Conservation (phyloP, 352 stramenopile genomes). For the Saprolegnia diclina region DNA sequence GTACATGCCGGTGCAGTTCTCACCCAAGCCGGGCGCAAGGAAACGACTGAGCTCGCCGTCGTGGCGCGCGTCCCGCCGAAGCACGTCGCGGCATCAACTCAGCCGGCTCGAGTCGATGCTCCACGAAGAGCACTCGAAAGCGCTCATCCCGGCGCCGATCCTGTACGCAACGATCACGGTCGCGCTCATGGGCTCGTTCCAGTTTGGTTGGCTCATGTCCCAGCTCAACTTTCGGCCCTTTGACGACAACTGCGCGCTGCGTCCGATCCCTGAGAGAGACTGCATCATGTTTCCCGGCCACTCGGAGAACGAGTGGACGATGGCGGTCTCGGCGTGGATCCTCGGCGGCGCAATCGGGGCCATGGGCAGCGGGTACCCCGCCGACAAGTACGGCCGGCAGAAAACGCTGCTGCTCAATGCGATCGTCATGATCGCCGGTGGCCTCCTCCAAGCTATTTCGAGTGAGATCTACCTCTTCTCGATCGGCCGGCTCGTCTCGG, state of each 20-base stretch:
- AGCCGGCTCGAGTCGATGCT: slow-evolving; percentile 25
- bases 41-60: slow-evolving; percentile 14
- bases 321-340: slow-evolving; percentile 40
- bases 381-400: slow-evolving; percentile 36
- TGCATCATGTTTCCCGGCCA: slow-evolving; percentile 44
- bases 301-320: slow-evolving; percentile 37
- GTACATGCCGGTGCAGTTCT: slow-evolving; percentile 24
- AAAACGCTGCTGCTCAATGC: slow-evolving; percentile 34
- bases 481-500: slow-evolving; percentile 36
- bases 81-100: slow-evolving; percentile 14
- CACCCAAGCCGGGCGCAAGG: slow-evolving; percentile 1
- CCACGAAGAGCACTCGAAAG: slow-evolving; percentile 25
- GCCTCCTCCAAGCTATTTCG: slow-evolving; percentile 31
- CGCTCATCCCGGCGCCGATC: slow-evolving; percentile 23
- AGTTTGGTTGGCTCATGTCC: slow-evolving; percentile 52
- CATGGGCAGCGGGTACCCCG: slow-evolving; percentile 31
- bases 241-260: slow-evolving; percentile 42
- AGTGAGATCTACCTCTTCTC: slow-evolving; percentile 36
- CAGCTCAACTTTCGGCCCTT: slow-evolving; percentile 64
- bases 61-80: slow-evolving; percentile 17
- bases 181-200: slow-evolving; percentile 42
- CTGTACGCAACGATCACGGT: slow-evolving; percentile 50
- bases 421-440: slow-evolving; percentile 37
- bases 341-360: slow-evolving; percentile 41
- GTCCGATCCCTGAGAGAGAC: slow-evolving; percentile 31